A percentile compares a stretch with the other conserved stretches of the same genome.
Evolutionary conservation across 495 filamentous ascomycete genomes (phyloP).

Genomic region (Talaromyces borbonicus): DNA sequence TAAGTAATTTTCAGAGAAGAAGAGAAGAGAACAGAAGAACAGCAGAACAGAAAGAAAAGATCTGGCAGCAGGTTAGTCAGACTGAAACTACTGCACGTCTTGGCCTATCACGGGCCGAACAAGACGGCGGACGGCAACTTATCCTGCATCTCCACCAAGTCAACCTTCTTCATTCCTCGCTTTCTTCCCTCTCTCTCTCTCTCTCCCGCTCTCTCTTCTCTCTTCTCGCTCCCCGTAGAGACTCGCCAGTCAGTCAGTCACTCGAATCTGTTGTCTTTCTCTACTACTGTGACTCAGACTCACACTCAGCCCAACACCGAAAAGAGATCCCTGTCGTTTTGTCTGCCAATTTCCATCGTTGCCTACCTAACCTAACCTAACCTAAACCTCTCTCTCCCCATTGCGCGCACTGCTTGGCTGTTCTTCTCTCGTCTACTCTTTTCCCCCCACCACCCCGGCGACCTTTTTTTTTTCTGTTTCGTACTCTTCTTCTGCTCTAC

Average conservation of each 20-base stretch:
- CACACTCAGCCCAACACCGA: neutral
- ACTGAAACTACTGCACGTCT: slow-evolving; percentile 5
- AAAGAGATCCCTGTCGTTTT: neutral
- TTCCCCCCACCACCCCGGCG: neutral
- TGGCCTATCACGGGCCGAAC: slow-evolving; percentile 6
- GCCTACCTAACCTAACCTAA: neutral
- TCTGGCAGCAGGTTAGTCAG: slow-evolving; percentile 4
- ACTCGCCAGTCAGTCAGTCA: neutral
- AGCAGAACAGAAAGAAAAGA: slow-evolving; percentile 1
- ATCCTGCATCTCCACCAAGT: neutral
- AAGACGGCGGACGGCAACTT: neutral
- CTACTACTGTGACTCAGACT: neutral
- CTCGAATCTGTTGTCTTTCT: neutral
- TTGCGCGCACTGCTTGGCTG: neutral
- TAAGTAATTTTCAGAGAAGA: no score
- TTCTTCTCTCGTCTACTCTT: slow-evolving; percentile 6
- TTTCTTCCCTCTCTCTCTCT: slow-evolving; percentile 1
- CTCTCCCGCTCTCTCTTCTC: neutral
- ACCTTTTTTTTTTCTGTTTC: neutral
- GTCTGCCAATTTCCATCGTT: no score
- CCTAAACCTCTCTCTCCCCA: neutral
- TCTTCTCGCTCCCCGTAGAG: neutral
- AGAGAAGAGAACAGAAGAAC: no score
- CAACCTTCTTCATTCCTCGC: neutral
- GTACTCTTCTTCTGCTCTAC: neutral